Evolutionary conservation across 2,329 filamentous ascomycete species (phyloP).

Genomic region (Ceratocystis ficicola): DNA sequence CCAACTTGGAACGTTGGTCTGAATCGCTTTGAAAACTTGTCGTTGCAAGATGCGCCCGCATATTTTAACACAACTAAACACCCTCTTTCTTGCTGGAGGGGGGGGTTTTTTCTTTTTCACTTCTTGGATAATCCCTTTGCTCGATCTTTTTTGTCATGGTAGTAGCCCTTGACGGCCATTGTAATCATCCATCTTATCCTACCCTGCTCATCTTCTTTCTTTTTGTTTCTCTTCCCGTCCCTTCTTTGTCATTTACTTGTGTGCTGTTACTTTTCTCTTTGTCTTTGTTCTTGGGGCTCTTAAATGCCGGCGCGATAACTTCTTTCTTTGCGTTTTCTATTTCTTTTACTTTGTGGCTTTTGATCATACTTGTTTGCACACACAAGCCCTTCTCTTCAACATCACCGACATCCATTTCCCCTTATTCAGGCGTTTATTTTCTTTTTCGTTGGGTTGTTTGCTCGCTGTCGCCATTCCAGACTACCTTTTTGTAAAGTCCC

Average conservation of each 20-base stretch:
- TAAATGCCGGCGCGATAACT: slow-evolving; percentile 15
- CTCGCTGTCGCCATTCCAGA: neutral
- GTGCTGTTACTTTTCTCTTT: slow-evolving; percentile 14
- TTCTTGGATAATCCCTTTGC: slow-evolving; percentile 11
- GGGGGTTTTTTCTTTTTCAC: neutral
- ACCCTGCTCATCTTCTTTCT: neutral
- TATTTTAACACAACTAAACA: neutral
- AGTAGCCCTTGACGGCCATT: slow-evolving; percentile 8
- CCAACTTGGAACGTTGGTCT: no score
- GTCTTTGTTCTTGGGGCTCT: neutral
- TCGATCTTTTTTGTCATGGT: slow-evolving; percentile 15
- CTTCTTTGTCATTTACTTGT: slow-evolving; percentile 20
- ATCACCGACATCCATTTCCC: slow-evolving; percentile 18
- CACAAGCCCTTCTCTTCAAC: no score
- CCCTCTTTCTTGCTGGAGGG: neutral
- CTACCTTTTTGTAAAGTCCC: neutral
- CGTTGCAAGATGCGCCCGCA: neutral
- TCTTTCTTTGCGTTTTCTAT: slow-evolving; percentile 17
- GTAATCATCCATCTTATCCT: slow-evolving; percentile 10
- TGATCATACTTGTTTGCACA: slow-evolving; percentile 13
- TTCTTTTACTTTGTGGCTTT: slow-evolving; percentile 12
- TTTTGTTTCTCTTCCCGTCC: neutral
- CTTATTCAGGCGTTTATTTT: slow-evolving; percentile 22
- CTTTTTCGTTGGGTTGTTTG: slow-evolving; percentile 7
- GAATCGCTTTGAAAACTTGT: no score